A percentile compares a stretch with the other conserved stretches of the same genome.
phyloP scores from a whole-genome alignment of 1,139 yeast genomes.

The Pichia sp. region DNA sequence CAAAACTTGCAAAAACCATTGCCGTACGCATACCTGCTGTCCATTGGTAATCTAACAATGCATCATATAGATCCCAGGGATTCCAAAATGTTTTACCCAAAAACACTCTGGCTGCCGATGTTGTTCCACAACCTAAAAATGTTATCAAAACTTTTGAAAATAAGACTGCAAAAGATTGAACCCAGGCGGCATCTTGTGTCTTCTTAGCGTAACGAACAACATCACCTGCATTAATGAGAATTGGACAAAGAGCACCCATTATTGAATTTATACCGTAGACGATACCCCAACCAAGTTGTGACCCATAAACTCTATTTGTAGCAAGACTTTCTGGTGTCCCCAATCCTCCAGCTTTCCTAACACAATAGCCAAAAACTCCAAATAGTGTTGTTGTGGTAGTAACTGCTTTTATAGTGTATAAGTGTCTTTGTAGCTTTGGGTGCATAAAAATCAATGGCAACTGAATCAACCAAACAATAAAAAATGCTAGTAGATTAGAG shows the following conservation, averaged over 20 bases:
- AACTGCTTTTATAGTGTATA: constrained; percentile 70
- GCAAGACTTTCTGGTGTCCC: constrained; percentile 52
- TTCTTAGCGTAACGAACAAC: constrained; percentile 67
- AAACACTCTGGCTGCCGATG: constrained; percentile 66
- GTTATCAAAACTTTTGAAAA: constrained; percentile 73
- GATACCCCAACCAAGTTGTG: constrained; percentile 74
- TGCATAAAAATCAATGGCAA: constrained; percentile 75
- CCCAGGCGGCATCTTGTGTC: constrained; percentile 29
- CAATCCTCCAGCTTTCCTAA: constrained; percentile 64
- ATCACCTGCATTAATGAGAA: constrained; percentile 81
- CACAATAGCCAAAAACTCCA: constrained; percentile 71
- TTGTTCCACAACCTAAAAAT: constrained; percentile 74
- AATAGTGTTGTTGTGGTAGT: constrained; percentile 73
- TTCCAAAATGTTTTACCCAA: constrained; percentile 77
- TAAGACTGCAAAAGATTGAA: constrained; percentile 62
- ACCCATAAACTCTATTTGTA: constrained; percentile 46
- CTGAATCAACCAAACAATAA: constrained; percentile 68
- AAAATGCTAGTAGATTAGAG: constrained; percentile 63
- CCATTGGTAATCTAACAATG: constrained; percentile 47
- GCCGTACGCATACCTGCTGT: constrained; percentile 45
- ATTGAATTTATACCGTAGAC: constrained; percentile 46
- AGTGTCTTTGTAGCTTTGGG: constrained; percentile 71
- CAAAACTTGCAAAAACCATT: constrained; percentile 69
- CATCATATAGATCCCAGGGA: constrained; percentile 62
- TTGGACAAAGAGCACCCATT: constrained; percentile 73